Percentiles rank a stretch among this genome's conserved stretches.
phyloP scores from a whole-genome alignment of 2,329 filamentous ascomycete genomes.

The Orbilia oligospora region DNA sequence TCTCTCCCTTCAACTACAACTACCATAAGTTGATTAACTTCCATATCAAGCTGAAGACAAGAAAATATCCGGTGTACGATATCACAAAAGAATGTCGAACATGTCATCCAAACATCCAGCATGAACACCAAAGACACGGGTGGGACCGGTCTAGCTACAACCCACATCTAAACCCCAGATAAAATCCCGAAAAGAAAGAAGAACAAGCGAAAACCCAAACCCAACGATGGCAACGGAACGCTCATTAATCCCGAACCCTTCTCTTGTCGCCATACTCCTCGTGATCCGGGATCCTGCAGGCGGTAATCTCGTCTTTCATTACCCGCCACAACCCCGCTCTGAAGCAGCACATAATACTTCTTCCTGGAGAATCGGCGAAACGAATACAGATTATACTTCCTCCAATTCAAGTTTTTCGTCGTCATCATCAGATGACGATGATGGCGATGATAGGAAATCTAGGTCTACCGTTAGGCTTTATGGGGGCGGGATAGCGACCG shows the following conservation, averaged over 20 bases:
- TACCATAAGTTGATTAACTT: constrained; percentile 20
- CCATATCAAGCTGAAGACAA: not conserved
- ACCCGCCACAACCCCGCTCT: constrained; percentile 75
- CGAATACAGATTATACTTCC: constrained; percentile 66
- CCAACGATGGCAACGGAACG: constrained; percentile 64
- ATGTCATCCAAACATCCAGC: constrained; percentile 19
- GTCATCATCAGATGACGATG: constrained; percentile 62
- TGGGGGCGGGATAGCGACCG: constrained; percentile 54
- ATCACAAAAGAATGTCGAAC: constrained; percentile 13
- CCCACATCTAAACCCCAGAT: not conserved
- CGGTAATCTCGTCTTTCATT: constrained; percentile 87
- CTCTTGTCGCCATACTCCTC: constrained; percentile 79
- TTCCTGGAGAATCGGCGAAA: constrained; percentile 63
- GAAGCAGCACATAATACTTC: constrained; percentile 65
- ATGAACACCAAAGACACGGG: constrained; percentile 29
- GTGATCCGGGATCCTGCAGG: constrained; percentile 83
- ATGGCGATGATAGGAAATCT: constrained; percentile 65
- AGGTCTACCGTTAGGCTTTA: constrained; percentile 62
- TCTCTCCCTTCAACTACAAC: not conserved
- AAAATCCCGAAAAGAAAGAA: not conserved
- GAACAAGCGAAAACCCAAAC: not conserved
- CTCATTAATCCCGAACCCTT: constrained; percentile 70
- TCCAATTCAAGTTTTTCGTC: constrained; percentile 65
- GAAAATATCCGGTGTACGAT: not conserved
- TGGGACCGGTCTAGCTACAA: not conserved